These are phyloP conservation scores for Zasmidium angulare DNA, from an alignment of 2,329 filamentous ascomycete species.

Conservation along the genomic window DNA sequence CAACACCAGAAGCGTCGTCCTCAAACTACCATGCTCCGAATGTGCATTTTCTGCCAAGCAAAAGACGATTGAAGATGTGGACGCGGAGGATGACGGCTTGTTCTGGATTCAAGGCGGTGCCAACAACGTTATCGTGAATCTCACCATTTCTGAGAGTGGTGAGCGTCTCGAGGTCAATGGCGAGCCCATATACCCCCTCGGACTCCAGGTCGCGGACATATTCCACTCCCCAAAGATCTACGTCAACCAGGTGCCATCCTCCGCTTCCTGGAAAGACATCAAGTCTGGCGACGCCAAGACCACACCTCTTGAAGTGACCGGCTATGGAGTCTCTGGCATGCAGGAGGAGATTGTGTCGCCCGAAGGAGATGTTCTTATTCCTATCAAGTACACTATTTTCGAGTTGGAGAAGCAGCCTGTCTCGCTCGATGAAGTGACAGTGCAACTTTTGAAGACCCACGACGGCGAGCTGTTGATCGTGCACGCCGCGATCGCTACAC, in stretches of 20 bases:
- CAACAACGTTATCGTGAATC: constrained; percentile 47
- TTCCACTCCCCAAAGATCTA: constrained; percentile 15
- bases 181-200: constrained; percentile 57
- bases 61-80: constrained; percentile 20
- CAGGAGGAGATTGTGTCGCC: constrained; percentile 49
- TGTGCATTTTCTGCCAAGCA: constrained; percentile 48
- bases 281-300: constrained; percentile 29
- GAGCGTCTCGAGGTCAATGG: constrained; percentile 58
- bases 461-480: constrained; percentile 57
- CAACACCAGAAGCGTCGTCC: constrained; percentile 43
- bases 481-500: constrained; percentile 11
- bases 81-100: constrained; percentile 24
- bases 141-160: constrained; percentile 51
- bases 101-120: constrained; percentile 34
- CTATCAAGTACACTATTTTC: constrained; percentile 59
- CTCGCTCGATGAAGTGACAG: constrained; percentile 57
- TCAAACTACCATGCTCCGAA: constrained; percentile 56
- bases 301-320: constrained; percentile 37
- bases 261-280: constrained; percentile 24
- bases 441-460: constrained; percentile 63
- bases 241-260: constrained; percentile 28
- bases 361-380: constrained; percentile 53
- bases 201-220: constrained; percentile 6
- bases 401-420: constrained; percentile 54
- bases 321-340: constrained; percentile 38